These are phyloP conservation scores for Candida oleophila DNA, from an alignment of 805 yeast species.

Conservation along the genomic window DNA sequence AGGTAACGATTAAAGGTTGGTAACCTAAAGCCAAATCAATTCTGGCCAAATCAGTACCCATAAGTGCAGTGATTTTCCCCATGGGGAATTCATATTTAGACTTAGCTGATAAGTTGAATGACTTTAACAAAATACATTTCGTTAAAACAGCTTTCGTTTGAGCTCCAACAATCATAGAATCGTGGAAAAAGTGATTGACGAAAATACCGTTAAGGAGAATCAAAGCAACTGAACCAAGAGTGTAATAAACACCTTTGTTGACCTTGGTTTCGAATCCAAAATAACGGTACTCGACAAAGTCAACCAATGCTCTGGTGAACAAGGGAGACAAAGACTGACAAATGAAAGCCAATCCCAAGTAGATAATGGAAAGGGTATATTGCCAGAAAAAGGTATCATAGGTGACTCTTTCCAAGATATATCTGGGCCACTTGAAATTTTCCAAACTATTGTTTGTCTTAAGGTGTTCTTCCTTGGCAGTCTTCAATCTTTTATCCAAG, in stretches of 20 bases:
- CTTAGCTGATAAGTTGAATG: slow-evolving; percentile 35
- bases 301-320: slow-evolving; percentile 61
- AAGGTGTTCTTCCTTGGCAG: slow-evolving; percentile 19
- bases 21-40: slow-evolving; percentile 44
- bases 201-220: slow-evolving; percentile 44
- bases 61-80: slow-evolving; percentile 41
- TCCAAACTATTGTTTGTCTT: slow-evolving; percentile 15
- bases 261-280: slow-evolving; percentile 38
- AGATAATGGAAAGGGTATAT: slow-evolving; percentile 39
- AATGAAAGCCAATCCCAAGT: slow-evolving; percentile 46
- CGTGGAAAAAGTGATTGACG: slow-evolving; percentile 42
- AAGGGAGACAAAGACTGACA: slow-evolving; percentile 62
- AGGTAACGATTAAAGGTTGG: slow-evolving; percentile 41
- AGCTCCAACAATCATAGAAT: slow-evolving; percentile 44
- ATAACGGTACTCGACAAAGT: slow-evolving; percentile 56
- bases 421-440: slow-evolving; percentile 40
- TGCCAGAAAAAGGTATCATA: slow-evolving; percentile 49
- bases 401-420: slow-evolving; percentile 42
- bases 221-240: slow-evolving; percentile 64
- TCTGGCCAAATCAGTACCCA: slow-evolving; percentile 44
- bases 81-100: slow-evolving; percentile 33
- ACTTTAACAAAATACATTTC: slow-evolving; percentile 36
- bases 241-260: slow-evolving; percentile 72
- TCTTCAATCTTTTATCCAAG: slow-evolving; percentile 20
- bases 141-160: slow-evolving; percentile 40